Conservation (phyloP, 139 green algal genomes). For the Marvania coccoides region DNA sequence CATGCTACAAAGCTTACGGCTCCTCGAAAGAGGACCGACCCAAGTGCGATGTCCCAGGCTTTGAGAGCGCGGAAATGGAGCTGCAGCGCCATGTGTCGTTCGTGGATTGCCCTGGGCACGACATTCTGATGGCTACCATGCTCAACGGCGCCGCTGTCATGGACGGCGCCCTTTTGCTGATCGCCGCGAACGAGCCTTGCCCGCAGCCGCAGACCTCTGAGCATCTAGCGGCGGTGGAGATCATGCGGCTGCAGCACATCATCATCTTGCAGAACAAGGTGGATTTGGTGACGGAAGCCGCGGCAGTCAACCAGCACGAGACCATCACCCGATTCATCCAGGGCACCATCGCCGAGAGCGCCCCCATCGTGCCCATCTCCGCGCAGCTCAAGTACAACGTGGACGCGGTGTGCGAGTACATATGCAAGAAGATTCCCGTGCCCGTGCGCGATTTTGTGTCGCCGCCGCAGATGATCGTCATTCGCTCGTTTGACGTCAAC, state of each 20-base stretch:
- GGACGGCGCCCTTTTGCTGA: slow-evolving; percentile 97
- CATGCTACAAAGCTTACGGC: slow-evolving; percentile 81
- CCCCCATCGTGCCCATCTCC: slow-evolving; percentile 94
- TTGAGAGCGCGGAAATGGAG: slow-evolving; percentile 79
- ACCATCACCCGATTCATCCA: slow-evolving; percentile 90
- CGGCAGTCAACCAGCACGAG: slow-evolving; percentile 89
- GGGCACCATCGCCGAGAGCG: slow-evolving; percentile 92
- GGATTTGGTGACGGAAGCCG: slow-evolving; percentile 88
- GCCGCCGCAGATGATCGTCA: slow-evolving; percentile 98
- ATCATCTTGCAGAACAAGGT: slow-evolving; percentile 90
- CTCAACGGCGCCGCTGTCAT: slow-evolving; percentile 99
- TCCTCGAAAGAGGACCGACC: slow-evolving; percentile 82
- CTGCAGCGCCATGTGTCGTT: slow-evolving; percentile 96
- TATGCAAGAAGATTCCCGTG: slow-evolving; percentile 89
- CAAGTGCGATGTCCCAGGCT: slow-evolving; percentile 67
- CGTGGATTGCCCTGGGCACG: slow-evolving; percentile 97
- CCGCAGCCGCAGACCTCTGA: slow-evolving; percentile 97
- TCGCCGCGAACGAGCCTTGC: slow-evolving; percentile 97
- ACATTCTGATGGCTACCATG: slow-evolving; percentile 99
- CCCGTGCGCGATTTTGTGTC: slow-evolving; percentile 90
- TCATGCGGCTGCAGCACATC: slow-evolving; percentile 94
- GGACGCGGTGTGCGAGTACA: slow-evolving; percentile 98
- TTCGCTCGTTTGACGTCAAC: slow-evolving; percentile 99
- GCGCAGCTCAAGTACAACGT: slow-evolving; percentile 99
- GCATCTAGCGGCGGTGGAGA: slow-evolving; percentile 97